phyloP scores from a whole-genome alignment of 2,329 filamentous ascomycete genomes.

The Aspergillus spinulosporus region DNA sequence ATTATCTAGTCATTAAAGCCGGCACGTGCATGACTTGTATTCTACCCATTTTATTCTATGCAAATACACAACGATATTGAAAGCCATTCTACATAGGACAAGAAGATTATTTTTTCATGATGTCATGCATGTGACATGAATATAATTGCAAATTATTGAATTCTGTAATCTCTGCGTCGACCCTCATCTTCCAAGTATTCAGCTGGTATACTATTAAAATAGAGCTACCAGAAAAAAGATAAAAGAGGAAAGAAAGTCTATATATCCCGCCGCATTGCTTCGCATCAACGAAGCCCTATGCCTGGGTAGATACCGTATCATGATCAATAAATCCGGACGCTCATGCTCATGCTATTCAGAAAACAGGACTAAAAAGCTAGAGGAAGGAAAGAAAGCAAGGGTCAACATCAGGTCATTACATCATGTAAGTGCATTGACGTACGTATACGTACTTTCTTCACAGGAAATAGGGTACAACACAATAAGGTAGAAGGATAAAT shows the following conservation, averaged over 20 bases:
- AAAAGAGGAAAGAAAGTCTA: not conserved
- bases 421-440: constrained; percentile 8
- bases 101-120: no score
- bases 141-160: no score
- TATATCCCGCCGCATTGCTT: not conserved
- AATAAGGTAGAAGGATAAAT: not conserved
- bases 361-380: not conserved
- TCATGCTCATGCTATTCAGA: not conserved
- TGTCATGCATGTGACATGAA: not conserved
- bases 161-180: not conserved
- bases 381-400: not conserved
- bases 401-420: constrained; percentile 14
- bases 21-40: no score
- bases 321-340: constrained; percentile 2
- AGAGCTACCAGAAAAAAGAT: not conserved
- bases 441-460: constrained; percentile 6
- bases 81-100: no score
- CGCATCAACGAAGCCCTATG: not conserved
- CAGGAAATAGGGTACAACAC: constrained; percentile 1
- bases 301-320: not conserved
- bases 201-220: not conserved
- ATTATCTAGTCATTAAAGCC: no score
- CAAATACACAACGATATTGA: no score
- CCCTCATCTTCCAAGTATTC: not conserved
- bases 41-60: no score